These are phyloP conservation scores for Penicillium nordicum DNA, from an alignment of 2,329 filamentous ascomycete species.

Conservation along the genomic window DNA sequence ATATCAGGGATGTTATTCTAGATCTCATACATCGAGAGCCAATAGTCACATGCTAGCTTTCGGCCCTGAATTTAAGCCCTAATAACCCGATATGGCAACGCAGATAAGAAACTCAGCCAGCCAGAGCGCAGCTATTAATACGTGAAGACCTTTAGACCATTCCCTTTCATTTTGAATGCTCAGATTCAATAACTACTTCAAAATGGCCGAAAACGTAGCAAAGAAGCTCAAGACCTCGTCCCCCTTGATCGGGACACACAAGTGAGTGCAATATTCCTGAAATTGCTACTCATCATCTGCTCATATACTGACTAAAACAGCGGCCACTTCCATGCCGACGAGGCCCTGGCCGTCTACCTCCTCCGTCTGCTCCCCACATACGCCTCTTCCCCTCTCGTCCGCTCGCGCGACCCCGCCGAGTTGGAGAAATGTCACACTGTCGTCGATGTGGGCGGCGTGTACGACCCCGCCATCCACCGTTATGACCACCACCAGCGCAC, in stretches of 20 bases:
- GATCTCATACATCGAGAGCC: not conserved
- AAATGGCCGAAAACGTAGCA: slow-evolving; percentile 65
- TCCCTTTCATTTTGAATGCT: slow-evolving; percentile 23
- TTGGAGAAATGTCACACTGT: slow-evolving; percentile 87
- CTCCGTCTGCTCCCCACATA: slow-evolving; percentile 85
- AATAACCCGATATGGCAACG: slow-evolving; percentile 18
- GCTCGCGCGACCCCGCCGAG: slow-evolving; percentile 77
- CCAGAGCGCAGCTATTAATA: slow-evolving; percentile 19
- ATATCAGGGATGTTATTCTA: not conserved
- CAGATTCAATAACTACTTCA: slow-evolving; percentile 45
- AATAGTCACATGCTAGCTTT: not conserved
- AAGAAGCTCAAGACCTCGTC: slow-evolving; percentile 80
- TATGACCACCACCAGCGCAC: slow-evolving; percentile 98
- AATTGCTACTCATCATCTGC: not conserved
- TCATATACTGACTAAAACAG: slow-evolving; percentile 31
- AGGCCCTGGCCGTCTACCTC: slow-evolving; percentile 94
- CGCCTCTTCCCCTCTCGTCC: slow-evolving; percentile 67
- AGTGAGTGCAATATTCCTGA: slow-evolving; percentile 40
- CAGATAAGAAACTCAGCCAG: slow-evolving; percentile 19
- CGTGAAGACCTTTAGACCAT: not conserved
- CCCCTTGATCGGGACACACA: slow-evolving; percentile 86
- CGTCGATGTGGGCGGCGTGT: slow-evolving; percentile 95
- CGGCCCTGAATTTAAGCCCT: slow-evolving; percentile 16
- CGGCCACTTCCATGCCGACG: slow-evolving; percentile 98
- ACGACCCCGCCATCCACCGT: slow-evolving; percentile 70